Conservation (phyloP, 2,329 filamentous ascomycete genomes). For the Thielaviopsis punctulata region DNA sequence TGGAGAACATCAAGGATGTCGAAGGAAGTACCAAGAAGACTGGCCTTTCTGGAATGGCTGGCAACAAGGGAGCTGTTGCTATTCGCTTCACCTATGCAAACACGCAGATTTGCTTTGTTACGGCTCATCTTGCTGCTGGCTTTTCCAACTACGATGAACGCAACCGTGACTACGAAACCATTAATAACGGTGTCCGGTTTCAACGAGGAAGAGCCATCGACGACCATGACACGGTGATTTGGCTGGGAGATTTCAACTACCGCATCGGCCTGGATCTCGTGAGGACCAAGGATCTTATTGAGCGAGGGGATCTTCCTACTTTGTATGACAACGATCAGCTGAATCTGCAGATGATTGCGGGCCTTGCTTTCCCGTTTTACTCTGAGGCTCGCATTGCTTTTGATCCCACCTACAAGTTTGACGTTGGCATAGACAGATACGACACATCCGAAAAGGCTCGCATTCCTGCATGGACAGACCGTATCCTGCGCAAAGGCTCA, state of each 20-base stretch:
- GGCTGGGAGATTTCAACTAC: slow-evolving; percentile 98
- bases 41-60: slow-evolving; percentile 90
- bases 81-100: slow-evolving; percentile 91
- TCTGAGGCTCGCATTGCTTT: slow-evolving; percentile 80
- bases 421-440: slow-evolving; percentile 74
- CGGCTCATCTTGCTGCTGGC: slow-evolving; percentile 86
- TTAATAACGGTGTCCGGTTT: slow-evolving; percentile 73
- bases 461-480: slow-evolving; percentile 94
- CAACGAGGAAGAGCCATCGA: slow-evolving; percentile 82
- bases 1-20: slow-evolving; percentile 83
- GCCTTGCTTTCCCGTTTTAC: slow-evolving; percentile 77
- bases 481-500: slow-evolving; percentile 70
- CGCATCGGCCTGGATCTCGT: slow-evolving; percentile 75
- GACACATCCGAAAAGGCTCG: slow-evolving; percentile 92
- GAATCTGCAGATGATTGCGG: slow-evolving; percentile 91
- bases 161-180: slow-evolving; percentile 83
- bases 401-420: slow-evolving; percentile 88
- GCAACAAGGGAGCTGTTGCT: slow-evolving; percentile 93
- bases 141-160: slow-evolving; percentile 95
- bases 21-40: slow-evolving; percentile 89
- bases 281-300: slow-evolving; percentile 56
- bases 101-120: slow-evolving; percentile 87
- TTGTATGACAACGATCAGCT: slow-evolving; percentile 91
- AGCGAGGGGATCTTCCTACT: slow-evolving; percentile 53
- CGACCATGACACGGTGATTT: slow-evolving; percentile 78